Conservation (phyloP, 2,329 filamentous ascomycete genomes). For the Aspergillus sergii region DNA sequence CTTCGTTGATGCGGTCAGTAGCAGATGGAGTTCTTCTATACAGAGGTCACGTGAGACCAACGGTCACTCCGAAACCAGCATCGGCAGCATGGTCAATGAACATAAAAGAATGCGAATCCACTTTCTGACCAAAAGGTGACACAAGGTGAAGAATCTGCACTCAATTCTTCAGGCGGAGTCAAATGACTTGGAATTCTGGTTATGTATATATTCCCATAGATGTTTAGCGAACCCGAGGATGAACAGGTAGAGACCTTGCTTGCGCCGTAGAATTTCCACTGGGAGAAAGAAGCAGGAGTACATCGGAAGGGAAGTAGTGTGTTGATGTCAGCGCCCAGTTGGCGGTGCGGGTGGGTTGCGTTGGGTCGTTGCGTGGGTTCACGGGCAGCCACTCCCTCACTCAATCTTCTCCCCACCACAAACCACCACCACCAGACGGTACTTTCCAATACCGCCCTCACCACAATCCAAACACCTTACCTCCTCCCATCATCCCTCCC, state of each 20-base stretch:
- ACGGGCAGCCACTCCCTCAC: constrained; percentile 20
- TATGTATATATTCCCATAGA: neutral
- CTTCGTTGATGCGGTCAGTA: neutral
- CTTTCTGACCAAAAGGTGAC: neutral
- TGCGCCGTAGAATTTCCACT: neutral
- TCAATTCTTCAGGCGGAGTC: neutral
- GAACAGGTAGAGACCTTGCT: neutral
- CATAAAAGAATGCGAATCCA: neutral
- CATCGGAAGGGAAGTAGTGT: constrained; percentile 11
- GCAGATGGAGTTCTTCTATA: neutral
- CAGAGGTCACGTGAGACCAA: neutral
- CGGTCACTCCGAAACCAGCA: neutral
- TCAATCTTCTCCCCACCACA: constrained; percentile 18
- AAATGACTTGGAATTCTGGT: neutral
- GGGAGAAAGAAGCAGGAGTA: neutral
- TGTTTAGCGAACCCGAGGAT: neutral
- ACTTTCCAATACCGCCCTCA: constrained; percentile 19
- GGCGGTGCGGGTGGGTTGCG: constrained; percentile 10
- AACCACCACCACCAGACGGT: constrained; percentile 16
- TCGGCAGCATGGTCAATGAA: neutral
- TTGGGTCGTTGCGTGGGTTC: constrained; percentile 17
- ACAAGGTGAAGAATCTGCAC: neutral
- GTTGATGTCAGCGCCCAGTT: constrained; percentile 24
- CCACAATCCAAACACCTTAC: constrained; percentile 15
- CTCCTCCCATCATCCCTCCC: constrained; percentile 16